These are phyloP conservation scores for Alternaria arbusti DNA, from an alignment of 2,329 filamentous ascomycete species.

Conservation along the genomic window DNA sequence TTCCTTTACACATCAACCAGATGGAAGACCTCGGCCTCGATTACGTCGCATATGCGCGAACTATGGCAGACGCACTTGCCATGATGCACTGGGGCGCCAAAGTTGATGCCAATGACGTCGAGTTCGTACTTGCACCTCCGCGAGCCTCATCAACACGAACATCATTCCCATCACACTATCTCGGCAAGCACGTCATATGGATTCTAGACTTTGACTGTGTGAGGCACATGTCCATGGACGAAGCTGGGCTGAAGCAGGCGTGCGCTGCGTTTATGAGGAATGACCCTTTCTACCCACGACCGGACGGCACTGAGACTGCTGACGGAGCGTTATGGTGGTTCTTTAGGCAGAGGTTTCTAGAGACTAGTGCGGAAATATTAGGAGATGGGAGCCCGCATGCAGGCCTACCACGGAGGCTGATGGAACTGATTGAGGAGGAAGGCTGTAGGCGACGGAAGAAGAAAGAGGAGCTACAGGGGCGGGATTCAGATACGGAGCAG, in stretches of 20 bases:
- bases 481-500: neutral
- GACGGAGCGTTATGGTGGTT: conserved; percentile 13
- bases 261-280: conserved; percentile 57
- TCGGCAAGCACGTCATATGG: conserved; percentile 32
- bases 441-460: neutral
- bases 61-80: conserved; percentile 60
- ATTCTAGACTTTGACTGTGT: conserved; percentile 66
- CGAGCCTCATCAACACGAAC: neutral
- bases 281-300: conserved; percentile 58
- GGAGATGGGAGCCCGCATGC: neutral
- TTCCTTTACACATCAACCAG: conserved; percentile 58
- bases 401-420: neutral
- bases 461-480: neutral
- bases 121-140: conserved; percentile 59
- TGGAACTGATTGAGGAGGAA: neutral
- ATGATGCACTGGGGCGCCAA: conserved; percentile 57
- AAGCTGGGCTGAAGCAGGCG: conserved; percentile 52
- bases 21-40: conserved; percentile 54
- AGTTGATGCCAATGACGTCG: conserved; percentile 61
- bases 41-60: conserved; percentile 45
- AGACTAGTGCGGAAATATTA: neutral
- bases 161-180: conserved; percentile 12
- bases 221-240: conserved; percentile 52
- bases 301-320: conserved; percentile 3
- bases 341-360: neutral